Evolutionary conservation across 2,329 filamentous ascomycete species (phyloP), one percentile per base, ranked within the genome.

Genomic region (Pseudocercospora fijiensis): DNA sequence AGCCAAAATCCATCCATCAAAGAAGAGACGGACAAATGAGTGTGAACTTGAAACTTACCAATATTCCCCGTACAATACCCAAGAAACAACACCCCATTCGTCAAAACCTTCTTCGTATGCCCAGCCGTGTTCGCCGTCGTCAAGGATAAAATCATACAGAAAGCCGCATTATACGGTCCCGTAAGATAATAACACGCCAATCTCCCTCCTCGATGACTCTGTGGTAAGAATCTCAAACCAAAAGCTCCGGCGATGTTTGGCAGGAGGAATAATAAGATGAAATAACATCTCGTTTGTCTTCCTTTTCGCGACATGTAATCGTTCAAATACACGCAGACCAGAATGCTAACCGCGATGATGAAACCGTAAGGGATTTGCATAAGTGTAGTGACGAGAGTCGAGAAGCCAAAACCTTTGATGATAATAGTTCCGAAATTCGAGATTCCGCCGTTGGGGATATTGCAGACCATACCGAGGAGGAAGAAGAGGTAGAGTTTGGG

Each of bases 61-160:
- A 88, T 86, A 69, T 88, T 88, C 4, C 85, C 86, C 3, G 65
- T 69, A 33, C 63, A 66, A 26, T 68, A 69, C 0, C 84, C 85
- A 9, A 88, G 77, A 76, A 86, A 87, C 1, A 87, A 78, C 62
- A 86, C 81, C 1, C 83, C 85, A 22, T 86, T 86, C n/a, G 85
- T 85, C 26, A 87, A 83, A 52, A 88, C 85, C 71, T 88, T 87
- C 72, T 88, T 88, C 1, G 85, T 86, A 65, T 86, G 84, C 0
- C 85, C 85, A 0, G 78, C 80, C 0, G 79, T 81, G 67, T 85
- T 84, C 41, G 80, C 80, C 0, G 81, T 82, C 47, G 80, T 80
- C 63, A 84, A 77, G 0, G 78, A 79, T 0, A 84, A 74, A 1
- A 84, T 76, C 57, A 85, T 72, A 2, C 83, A 81, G 66, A 84